A percentile compares a stretch with the other conserved stretches of the same genome.
These are phyloP conservation scores for Backusella morwellensis DNA, from an alignment of 192 early-diverging fungal genomes.

Conservation along the genomic window DNA sequence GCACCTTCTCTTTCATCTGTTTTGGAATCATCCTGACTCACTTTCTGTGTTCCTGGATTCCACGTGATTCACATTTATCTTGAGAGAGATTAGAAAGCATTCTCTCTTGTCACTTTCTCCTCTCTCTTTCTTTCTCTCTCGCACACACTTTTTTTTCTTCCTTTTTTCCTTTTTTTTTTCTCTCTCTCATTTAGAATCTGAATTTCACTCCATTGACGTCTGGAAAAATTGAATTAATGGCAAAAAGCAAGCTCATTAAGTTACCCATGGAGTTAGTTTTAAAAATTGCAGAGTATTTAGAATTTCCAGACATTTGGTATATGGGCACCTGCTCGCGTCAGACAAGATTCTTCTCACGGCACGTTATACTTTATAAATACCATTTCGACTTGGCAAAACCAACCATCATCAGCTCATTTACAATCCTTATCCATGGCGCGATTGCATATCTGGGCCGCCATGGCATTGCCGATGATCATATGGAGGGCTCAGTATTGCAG, in stretches of 20 bases:
- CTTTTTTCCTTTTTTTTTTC: neutral
- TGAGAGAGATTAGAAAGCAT: neutral
- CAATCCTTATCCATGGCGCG: constrained; percentile 10
- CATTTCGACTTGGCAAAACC: neutral
- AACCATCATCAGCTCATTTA: constrained; percentile 10
- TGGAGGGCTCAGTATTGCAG: neutral
- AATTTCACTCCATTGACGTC: neutral
- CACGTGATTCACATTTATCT: neutral
- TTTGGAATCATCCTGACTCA: constrained; percentile 2
- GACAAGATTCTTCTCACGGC: neutral
- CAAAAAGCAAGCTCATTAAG: neutral
- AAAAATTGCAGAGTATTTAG: neutral
- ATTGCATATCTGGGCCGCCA: constrained; percentile 6
- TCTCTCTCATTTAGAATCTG: neutral
- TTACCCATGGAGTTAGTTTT: constrained; percentile 15
- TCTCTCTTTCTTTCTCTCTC: neutral
- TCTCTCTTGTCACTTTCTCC: neutral
- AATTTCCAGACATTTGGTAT: constrained; percentile 14
- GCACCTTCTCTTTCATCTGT: neutral
- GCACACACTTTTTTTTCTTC: neutral
- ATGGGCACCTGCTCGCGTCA: constrained; percentile 6
- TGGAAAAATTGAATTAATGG: neutral
- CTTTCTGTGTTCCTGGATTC: neutral
- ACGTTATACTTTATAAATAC: neutral
- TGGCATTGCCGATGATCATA: neutral